Evolutionary conservation across 2,329 filamentous ascomycete species (phyloP).

Genomic region (Aspergillus quadricinctus): DNA sequence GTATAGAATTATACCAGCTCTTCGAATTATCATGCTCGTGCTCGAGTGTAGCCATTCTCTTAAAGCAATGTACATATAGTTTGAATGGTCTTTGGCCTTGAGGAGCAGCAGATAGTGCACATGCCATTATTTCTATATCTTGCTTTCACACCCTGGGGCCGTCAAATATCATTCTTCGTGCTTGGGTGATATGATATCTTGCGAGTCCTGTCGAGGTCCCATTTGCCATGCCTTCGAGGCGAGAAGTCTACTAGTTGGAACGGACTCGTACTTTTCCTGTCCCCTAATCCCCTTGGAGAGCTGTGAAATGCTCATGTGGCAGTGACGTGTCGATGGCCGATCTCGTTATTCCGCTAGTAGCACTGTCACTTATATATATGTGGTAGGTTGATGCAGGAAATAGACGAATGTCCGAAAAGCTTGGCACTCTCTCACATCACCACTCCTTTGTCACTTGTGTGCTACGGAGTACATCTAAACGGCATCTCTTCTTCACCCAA

Average conservation of each 20-base stretch:
- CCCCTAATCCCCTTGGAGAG: too few species aligned
- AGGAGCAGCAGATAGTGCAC: neutral
- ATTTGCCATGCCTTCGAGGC: neutral
- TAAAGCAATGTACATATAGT: constrained; percentile 3
- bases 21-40: neutral
- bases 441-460: neutral
- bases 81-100: neutral
- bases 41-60: neutral
- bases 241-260: too few species aligned
- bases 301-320: too few species aligned
- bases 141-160: neutral
- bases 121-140: neutral
- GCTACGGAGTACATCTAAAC: neutral
- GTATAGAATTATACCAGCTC: constrained; percentile 2
- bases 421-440: neutral
- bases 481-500: neutral
- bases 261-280: too few species aligned
- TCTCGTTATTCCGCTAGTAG: too few species aligned
- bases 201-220: neutral
- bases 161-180: neutral
- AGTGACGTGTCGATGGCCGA: too few species aligned
- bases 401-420: neutral
- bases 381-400: neutral
- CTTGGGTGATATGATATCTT: too few species aligned
- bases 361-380: neutral